These are phyloP conservation scores for Calonectria fujianensis DNA, from an alignment of 2,329 filamentous ascomycete genomes.

Conservation along the genomic window DNA sequence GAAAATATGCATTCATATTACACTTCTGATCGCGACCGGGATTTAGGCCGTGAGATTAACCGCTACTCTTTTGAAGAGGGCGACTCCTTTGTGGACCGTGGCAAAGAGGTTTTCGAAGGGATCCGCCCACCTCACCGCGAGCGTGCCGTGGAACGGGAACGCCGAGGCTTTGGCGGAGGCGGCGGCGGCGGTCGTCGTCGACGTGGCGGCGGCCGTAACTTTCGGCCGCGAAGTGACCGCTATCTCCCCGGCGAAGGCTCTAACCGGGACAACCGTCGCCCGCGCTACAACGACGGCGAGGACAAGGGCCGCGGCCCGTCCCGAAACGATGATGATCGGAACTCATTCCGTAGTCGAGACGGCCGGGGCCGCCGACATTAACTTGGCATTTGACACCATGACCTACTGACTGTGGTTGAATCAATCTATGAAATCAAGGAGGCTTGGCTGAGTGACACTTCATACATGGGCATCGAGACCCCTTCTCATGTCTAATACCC, in stretches of 20 bases:
- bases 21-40: conserved; percentile 62
- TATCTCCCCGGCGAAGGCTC: conserved; percentile 57
- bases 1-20: conserved; percentile 72
- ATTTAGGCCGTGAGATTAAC: conserved; percentile 73
- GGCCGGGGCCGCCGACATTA: conserved; percentile 41
- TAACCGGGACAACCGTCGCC: conserved; percentile 50
- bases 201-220: conserved; percentile 51
- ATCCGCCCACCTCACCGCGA: conserved; percentile 77
- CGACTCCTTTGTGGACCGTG: conserved; percentile 81
- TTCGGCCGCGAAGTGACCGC: conserved; percentile 57
- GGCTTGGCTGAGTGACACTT: neutral
- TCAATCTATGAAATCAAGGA: neutral
- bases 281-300: conserved; percentile 47
- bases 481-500: neutral
- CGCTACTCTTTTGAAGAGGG: conserved; percentile 84
- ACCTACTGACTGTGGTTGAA: conserved; percentile 11
- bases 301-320: conserved; percentile 29
- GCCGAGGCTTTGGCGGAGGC: conserved; percentile 59
- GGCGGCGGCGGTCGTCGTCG: conserved; percentile 54
- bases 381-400: conserved; percentile 1
- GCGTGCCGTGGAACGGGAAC: conserved; percentile 59
- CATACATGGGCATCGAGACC: neutral
- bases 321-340: conserved; percentile 45
- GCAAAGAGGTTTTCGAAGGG: conserved; percentile 80
- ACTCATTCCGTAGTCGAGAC: conserved; percentile 28